Evolutionary conservation across 768 basidiomycete species (phyloP).

Genomic region (Trametes cinnabarina): DNA sequence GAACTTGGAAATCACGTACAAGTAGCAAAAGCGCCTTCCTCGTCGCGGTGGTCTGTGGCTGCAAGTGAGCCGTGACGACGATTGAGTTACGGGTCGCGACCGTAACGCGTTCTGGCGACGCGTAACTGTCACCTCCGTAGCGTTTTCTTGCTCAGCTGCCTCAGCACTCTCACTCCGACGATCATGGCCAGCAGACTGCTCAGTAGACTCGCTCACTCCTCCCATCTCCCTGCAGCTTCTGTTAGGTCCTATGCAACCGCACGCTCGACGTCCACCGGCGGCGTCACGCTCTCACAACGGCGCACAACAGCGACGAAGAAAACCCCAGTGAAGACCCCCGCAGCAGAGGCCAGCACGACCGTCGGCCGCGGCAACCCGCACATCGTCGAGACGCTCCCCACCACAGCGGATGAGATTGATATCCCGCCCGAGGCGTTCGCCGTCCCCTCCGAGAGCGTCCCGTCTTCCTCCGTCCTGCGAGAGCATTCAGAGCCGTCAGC

Average conservation of each 20-base stretch:
- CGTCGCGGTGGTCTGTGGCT: not conserved
- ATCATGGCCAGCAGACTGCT: constrained; percentile 13
- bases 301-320: constrained; percentile 2
- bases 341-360: constrained; percentile 33
- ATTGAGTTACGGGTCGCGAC: constrained; percentile 1
- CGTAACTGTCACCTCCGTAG: not conserved
- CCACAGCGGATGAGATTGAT: constrained; percentile 21
- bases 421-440: constrained; percentile 15
- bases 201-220: not conserved
- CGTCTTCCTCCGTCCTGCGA: constrained; percentile 17
- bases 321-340: constrained; percentile 17
- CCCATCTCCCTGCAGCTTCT: not conserved
- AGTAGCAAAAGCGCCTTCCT: no score
- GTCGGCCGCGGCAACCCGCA: constrained; percentile 23
- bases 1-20: no score
- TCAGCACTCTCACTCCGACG: no score
- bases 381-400: constrained; percentile 24
- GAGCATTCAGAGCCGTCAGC: not conserved
- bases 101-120: constrained; percentile 5
- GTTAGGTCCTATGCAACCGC: constrained; percentile 2
- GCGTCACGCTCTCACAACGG: not conserved
- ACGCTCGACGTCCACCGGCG: constrained; percentile 6
- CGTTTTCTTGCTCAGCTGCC: not conserved
- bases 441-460: constrained; percentile 15
- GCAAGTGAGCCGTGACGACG: not conserved